These are phyloP conservation scores for Serendipita sp. DNA, from an alignment of 768 basidiomycete genomes.

Conservation along the genomic window DNA sequence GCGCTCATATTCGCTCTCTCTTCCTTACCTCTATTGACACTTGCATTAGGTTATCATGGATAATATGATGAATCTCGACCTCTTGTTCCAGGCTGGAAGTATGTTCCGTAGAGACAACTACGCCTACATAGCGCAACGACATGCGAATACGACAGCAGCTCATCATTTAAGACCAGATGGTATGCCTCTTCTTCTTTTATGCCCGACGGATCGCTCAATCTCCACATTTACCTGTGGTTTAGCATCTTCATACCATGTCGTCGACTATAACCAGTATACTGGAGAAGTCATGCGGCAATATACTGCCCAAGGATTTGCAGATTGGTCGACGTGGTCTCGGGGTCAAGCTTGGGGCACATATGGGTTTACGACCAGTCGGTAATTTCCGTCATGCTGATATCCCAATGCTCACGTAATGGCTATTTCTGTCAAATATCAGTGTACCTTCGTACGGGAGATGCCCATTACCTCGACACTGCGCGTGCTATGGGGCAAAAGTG, in stretches of 20 bases:
- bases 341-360: conserved; percentile 60
- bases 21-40: not conserved
- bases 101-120: conserved; percentile 18
- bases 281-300: conserved; percentile 39
- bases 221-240: not conserved
- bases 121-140: conserved; percentile 37
- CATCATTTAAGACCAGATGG: conserved; percentile 14
- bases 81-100: conserved; percentile 9
- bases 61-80: conserved; percentile 70
- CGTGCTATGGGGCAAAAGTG: conserved; percentile 25
- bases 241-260: conserved; percentile 27
- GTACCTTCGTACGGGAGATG: conserved; percentile 36
- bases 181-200: not conserved
- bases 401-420: too few relatives aligned
- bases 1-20: conserved; percentile 7
- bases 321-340: conserved; percentile 54
- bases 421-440: conserved; percentile 23
- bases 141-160: conserved; percentile 15
- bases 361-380: conserved; percentile 50
- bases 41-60: conserved; percentile 47
- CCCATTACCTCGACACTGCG: conserved; percentile 42
- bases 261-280: conserved; percentile 51
- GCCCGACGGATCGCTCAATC: conserved; percentile 5
- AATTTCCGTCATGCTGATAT: too few relatives aligned
- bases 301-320: conserved; percentile 47